These are phyloP conservation scores for Salvia sclarea DNA, from an alignment of 305 asterid species.

Conservation along the genomic window DNA sequence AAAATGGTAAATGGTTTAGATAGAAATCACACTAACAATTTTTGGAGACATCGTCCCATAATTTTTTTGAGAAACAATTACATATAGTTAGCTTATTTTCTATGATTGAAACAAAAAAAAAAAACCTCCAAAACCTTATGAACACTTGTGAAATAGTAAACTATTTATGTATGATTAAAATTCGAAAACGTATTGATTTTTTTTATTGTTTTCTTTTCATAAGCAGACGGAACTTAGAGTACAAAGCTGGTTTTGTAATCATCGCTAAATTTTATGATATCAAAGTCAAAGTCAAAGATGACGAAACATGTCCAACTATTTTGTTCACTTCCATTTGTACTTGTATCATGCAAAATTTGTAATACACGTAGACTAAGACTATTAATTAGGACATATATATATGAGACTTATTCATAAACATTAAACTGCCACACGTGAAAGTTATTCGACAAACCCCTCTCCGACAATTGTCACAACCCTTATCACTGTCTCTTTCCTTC, in stretches of 20 bases:
- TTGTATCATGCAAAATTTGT: background rate
- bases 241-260: background rate
- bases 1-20: too few species aligned
- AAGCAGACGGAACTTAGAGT: background rate
- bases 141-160: too few species aligned
- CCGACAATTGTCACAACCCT: slow-evolving; percentile 40
- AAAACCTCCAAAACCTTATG: too few species aligned
- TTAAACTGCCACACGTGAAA: slow-evolving; percentile 37
- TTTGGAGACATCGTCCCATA: too few species aligned
- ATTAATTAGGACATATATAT: background rate
- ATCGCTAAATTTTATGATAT: background rate
- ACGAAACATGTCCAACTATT: slow-evolving; percentile 10
- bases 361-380: slow-evolving; percentile 6
- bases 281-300: slow-evolving; percentile 30
- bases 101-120: too few species aligned
- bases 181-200: too few species aligned
- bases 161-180: background rate
- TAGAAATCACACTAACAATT: too few species aligned
- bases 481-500: slow-evolving; percentile 17
- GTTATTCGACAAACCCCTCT: background rate
- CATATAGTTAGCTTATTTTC: too few species aligned
- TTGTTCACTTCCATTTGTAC: slow-evolving; percentile 16
- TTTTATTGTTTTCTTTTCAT: background rate
- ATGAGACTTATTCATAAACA: slow-evolving; percentile 25
- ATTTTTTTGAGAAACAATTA: too few species aligned